Percentiles rank a stretch among this genome's conserved stretches.
Evolutionary conservation across 306 rosid species (phyloP).

Genomic region (Geum urbanum): DNA sequence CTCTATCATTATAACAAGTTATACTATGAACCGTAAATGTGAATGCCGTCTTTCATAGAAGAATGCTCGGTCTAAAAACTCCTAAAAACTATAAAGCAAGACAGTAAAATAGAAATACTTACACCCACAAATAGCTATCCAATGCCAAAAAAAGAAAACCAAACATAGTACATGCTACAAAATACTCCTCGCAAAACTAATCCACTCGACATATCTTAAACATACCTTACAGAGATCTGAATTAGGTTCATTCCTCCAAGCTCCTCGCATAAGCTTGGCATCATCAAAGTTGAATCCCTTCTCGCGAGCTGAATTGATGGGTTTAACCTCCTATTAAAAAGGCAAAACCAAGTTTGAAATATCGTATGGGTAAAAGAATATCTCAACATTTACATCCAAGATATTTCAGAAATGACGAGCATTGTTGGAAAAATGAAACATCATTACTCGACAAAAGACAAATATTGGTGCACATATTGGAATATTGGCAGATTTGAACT

Average conservation of each 20-base stretch:
- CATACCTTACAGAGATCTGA: slow-evolving; percentile 84
- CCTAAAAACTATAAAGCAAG: neutral
- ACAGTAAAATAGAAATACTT: neutral
- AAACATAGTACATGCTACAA: neutral
- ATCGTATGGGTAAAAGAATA: neutral
- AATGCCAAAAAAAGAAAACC: neutral
- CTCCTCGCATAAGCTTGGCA: slow-evolving; percentile 83
- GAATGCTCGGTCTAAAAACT: too few species aligned
- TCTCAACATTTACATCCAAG: neutral
- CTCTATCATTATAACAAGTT: neutral
- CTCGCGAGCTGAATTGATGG: slow-evolving; percentile 57
- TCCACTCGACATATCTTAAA: slow-evolving; percentile 14
- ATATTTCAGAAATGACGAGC: neutral
- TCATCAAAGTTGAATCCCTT: slow-evolving; percentile 92
- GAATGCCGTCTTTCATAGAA: too few species aligned
- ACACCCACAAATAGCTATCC: neutral
- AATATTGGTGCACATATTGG: neutral
- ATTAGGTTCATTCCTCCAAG: slow-evolving; percentile 95
- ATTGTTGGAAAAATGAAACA: neutral
- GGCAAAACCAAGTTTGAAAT: neutral
- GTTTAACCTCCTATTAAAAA: slow-evolving; percentile 47
- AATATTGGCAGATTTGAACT: neutral
- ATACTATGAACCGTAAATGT: neutral
- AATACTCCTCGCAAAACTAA: slow-evolving; percentile 2
- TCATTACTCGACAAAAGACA: neutral